Conservation (phyloP, 129 eudicot genomes). For the Flaveria robusta region DNA sequence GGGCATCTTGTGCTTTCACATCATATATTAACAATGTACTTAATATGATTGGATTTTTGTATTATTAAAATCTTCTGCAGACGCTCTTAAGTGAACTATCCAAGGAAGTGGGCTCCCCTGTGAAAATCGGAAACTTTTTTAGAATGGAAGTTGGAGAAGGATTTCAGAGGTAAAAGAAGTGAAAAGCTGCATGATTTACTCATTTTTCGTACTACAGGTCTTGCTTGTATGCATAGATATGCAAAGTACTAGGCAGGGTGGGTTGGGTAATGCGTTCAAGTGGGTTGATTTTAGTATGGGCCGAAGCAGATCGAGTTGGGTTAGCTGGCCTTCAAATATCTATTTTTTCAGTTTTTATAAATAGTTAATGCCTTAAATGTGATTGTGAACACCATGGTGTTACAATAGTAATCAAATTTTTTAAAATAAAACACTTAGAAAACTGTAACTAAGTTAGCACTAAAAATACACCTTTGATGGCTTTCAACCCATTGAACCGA, state of each 20-base stretch:
- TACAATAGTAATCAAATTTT: neutral
- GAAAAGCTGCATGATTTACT: neutral
- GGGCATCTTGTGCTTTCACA: neutral
- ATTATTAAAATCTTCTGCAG: conserved; percentile 41
- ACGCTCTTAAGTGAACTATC: conserved; percentile 60
- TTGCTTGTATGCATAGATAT: neutral
- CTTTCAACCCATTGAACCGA: neutral
- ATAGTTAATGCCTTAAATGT: neutral
- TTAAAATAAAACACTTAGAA: neutral
- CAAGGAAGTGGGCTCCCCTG: conserved; percentile 85
- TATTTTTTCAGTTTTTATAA: neutral
- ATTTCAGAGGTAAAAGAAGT: conserved; percentile 55
- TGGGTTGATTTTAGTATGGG: neutral
- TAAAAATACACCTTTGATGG: neutral
- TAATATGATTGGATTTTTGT: neutral
- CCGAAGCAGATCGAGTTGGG: neutral
- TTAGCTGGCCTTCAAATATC: neutral
- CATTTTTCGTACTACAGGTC: neutral
- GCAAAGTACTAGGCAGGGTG: neutral
- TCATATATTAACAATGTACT: neutral
- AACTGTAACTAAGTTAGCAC: neutral
- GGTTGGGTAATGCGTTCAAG: neutral
- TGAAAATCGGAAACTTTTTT: conserved; percentile 64
- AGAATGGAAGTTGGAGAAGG: conserved; percentile 98
- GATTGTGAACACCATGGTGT: neutral